Conservation (phyloP, 192 early-diverging fungal genomes). For the Coemansia sp. region DNA sequence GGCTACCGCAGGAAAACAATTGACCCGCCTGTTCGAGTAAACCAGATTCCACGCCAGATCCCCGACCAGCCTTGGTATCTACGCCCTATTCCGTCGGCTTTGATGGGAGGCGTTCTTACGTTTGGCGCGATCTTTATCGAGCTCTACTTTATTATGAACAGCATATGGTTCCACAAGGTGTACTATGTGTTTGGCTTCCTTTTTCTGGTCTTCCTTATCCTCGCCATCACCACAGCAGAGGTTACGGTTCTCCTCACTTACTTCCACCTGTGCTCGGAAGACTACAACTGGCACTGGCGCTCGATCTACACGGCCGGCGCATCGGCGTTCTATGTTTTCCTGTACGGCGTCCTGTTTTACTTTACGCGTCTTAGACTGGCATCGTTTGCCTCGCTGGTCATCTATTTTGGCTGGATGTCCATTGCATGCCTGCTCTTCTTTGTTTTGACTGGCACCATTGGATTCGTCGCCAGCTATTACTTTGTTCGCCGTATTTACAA, state of each 20-base stretch:
- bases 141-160: conserved; percentile 94
- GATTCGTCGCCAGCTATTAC: conserved; percentile 71
- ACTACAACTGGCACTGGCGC: conserved; percentile 87
- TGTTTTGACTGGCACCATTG: conserved; percentile 75
- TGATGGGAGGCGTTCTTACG: conserved; percentile 83
- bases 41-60: conserved; percentile 92
- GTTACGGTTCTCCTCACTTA: conserved; percentile 88
- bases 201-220: conserved; percentile 82
- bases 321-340: conserved; percentile 81
- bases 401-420: conserved; percentile 89
- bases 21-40: conserved; percentile 80
- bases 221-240: conserved; percentile 81
- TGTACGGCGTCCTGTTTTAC: conserved; percentile 90
- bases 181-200: conserved; percentile 95
- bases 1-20: conserved; percentile 69
- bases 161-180: conserved; percentile 89
- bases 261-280: conserved; percentile 85
- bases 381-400: conserved; percentile 70
- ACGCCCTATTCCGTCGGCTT: conserved; percentile 68
- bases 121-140: conserved; percentile 96
- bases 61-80: conserved; percentile 84
- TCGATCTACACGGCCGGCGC: conserved; percentile 85
- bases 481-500: conserved; percentile 83
- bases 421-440: conserved; percentile 77
- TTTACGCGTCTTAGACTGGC: conserved; percentile 75